Base-by-base conservation (phyloP, 495 filamentous ascomycete species). In the Penicillium malachiteum region DNA sequence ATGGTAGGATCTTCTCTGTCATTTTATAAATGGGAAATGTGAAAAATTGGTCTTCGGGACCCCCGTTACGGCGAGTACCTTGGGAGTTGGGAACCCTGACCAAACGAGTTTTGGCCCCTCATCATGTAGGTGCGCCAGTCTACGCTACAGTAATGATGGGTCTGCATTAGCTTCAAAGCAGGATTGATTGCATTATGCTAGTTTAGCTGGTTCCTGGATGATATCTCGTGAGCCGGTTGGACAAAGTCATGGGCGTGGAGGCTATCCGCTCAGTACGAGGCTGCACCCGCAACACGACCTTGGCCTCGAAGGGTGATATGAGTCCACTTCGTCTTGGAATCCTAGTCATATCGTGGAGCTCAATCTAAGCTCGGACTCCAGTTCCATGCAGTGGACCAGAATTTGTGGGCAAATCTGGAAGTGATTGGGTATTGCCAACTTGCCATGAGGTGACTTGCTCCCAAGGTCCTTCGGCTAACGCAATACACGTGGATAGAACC, bases 381-480 rank as follows among this genome's bases (percentile, higher is more conserved):
- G 34, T 39, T 11, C 17, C 53, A 45, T 30, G 30, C 17, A 34
- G 53, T 60, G 54, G 60, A 38, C 46, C 57, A 30, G 13, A 16
- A 12, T 3, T 7, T 21, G n/a, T 18, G 13, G 13, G 14, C 13
- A 46, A 14, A 31, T 16, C 5, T 21, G n/a, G 16, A 0, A 46
- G 37, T 62, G 57, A 61, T 66, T 66, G 60, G 64, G 47, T 45
- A 13, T 38, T n/a, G 13, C 16, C 4, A 2, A 14, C 1, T 43
- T 16, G 9, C 9, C 12, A 39, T 26, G 34, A 35, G 30, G 35
- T 55, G 41, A 54, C n/a, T 54, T 60, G 40, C 57, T 53, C 50
- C 60, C 64, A 67, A 64, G 64, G 64, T 67, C 60, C 64, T 53
- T 60, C 48, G 43, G 58, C 35, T 63, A 66, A 55, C 8, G 34